Base-by-base conservation (phyloP, 1,284 basidiomycete species). In the Phenoliferia sp. region DNA sequence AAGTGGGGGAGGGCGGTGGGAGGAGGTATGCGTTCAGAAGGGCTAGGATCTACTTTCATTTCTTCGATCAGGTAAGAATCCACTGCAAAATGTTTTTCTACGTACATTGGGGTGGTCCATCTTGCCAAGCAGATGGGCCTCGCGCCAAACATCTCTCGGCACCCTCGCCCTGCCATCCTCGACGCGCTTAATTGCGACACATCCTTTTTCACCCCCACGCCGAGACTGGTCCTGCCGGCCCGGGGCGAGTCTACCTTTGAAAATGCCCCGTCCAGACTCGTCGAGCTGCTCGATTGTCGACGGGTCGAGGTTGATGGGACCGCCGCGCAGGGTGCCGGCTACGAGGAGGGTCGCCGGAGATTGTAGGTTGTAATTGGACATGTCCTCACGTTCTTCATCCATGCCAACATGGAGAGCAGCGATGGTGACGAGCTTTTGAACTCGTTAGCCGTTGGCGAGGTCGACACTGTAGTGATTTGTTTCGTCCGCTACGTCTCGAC, bases 1-100 rank as follows among this genome's bases (percentile, higher is more conserved):
- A 4, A 26, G 17, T 34, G 44, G 3, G 32, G 10, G 19, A 44
- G 7, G 3, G 52, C 28, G 3, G 54, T 4, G 66, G 67, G 16
- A 64, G 19, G 16, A 66, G 66, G 58, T 75, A 75, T 4, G 72
- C 72, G 34, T 75, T 75, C 26, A 72, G 60, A 2, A 75, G 65
- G 0, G 63, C 6, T 29, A 73, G 56, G 29, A 73, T 57, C 74
- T 75, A 62, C 16, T 17, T 0, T 4, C n/a, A 4, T 7, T 3
- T 35, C 29, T 0, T 0, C n/a, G 1, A n/a, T 54, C 16, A 39
- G 54, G 29, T 17, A n/a, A n/a, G 28, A 3, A 16, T 3, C 3
- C 15, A 0, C 2, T 29, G 2, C 29, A 16, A 22, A 19, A 15
- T n/a, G n/a, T n/a, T n/a, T n/a, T n/a, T n/a, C n/a, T n/a, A 7